Base-by-base conservation (phyloP, 306 rosid species). In the Macrotyloma uniflorum region DNA sequence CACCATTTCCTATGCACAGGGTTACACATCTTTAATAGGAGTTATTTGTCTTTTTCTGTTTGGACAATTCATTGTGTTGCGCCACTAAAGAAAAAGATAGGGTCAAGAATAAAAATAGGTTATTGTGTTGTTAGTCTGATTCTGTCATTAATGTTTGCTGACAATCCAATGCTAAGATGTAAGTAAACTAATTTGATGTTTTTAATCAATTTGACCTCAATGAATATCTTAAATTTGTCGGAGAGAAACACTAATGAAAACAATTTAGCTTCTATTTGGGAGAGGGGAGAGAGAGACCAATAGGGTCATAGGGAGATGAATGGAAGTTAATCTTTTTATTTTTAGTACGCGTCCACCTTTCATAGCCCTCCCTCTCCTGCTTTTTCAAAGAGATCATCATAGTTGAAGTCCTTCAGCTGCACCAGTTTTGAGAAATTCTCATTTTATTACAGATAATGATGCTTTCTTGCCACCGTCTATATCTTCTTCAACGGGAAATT, bases 401-500 rank as follows among this genome's bases (percentile, higher is more conserved):
- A 50, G 40, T 38, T 66, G 65, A 58, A 76, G 49, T 78, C 36
- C 35, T 23, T 53, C 24, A 53, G 74, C 80, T 50, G 28, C 46
- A 68, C 20, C 8, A 38, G 33, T 71, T 75, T 62, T 79, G 22
- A 72, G 57, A 61, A 43, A 73, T 54, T 73, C 23, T 83, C 55
- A 47, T 68, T 81, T 51, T 82, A 75, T 76, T 82, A 81, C 89
- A 87, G 99, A 85, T 40, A 85, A 87, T 49, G 93, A 87, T 76
- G 47, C 82, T 45, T 24, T 88, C 12, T 80, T 81, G 23, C 89
- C 86, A 30, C 89, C 79, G 0, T 82, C 89, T 10, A 80, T 86
- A 72, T 59, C 86, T 63, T 80, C 92, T 65, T 90, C 95, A 70
- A 33, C 80, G 8, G 98, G 89, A 80, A 83, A 86, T 79, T 86